Conservation (phyloP, 2,329 filamentous ascomycete genomes). For the Fusarium chuoi region DNA sequence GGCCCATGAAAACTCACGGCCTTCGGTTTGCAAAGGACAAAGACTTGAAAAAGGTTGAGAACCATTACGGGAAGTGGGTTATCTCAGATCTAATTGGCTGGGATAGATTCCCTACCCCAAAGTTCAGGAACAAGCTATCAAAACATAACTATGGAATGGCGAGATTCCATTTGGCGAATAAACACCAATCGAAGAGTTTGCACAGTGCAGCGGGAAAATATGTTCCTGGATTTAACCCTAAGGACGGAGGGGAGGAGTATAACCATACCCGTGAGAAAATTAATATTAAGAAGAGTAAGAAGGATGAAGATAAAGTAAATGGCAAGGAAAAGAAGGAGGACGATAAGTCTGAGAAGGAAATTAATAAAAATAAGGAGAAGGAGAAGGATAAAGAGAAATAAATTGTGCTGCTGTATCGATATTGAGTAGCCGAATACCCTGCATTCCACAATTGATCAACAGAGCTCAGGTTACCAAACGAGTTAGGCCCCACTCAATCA, state of each 20-base stretch:
- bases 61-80: neutral
- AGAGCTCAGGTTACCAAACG: neutral
- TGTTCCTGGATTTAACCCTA: neutral
- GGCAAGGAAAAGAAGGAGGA: rapidly evolving
- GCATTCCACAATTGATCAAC: neutral
- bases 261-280: neutral
- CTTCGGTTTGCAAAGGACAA: neutral
- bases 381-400: neutral
- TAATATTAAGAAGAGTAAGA: neutral
- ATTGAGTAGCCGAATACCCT: neutral
- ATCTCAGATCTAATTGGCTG: neutral
- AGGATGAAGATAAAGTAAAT: rapidly evolving
- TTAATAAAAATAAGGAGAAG: neutral
- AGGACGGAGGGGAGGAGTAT: neutral
- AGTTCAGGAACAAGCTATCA: neutral
- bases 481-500: neutral
- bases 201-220: neutral
- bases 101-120: neutral
- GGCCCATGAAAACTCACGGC: rapidly evolving
- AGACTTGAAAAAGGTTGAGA: neutral
- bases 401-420: no score
- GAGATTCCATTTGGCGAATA: neutral
- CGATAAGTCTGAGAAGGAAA: neutral
- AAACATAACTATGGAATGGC: neutral
- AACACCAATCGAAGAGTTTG: neutral